Conservation (phyloP, 768 basidiomycete genomes). For the Naematelia encephala region DNA sequence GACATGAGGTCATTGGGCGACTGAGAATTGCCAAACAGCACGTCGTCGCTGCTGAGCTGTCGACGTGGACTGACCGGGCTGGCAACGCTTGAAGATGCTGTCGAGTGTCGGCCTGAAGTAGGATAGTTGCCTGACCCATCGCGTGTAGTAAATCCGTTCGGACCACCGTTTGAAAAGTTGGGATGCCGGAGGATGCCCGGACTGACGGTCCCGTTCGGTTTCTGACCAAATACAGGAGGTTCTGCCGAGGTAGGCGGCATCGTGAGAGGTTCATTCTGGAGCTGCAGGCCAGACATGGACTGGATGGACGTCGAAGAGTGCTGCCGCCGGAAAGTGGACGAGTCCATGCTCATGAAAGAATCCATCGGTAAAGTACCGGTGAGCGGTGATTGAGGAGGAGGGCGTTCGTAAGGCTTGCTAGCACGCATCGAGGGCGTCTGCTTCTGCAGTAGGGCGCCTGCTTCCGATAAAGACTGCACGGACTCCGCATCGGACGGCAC, state of each 20-base stretch:
- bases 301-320: constrained; percentile 22
- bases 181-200: constrained; percentile 33
- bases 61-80: constrained; percentile 15
- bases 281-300: constrained; percentile 13
- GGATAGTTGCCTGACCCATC: constrained; percentile 4
- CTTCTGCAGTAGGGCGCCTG: constrained; percentile 32
- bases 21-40: constrained; percentile 21
- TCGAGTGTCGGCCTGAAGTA: constrained; percentile 8
- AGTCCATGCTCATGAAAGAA: neutral
- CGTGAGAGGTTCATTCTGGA: neutral
- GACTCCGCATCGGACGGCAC: constrained; percentile 39
- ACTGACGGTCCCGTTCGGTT: constrained; percentile 26
- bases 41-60: constrained; percentile 14
- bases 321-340: constrained; percentile 22
- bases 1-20: constrained; percentile 21
- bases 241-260: no score
- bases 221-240: neutral
- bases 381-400: constrained; percentile 30
- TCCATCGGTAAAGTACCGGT: constrained; percentile 13
- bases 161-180: constrained; percentile 19
- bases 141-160: constrained; percentile 5
- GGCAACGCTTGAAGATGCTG: constrained; percentile 18
- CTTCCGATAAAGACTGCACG: constrained; percentile 41
- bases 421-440: constrained; percentile 33
- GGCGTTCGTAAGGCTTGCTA: constrained; percentile 42